These are phyloP conservation scores for Ceratobasidium sp. DNA, from an alignment of 1,284 basidiomycete species.

Conservation along the genomic window DNA sequence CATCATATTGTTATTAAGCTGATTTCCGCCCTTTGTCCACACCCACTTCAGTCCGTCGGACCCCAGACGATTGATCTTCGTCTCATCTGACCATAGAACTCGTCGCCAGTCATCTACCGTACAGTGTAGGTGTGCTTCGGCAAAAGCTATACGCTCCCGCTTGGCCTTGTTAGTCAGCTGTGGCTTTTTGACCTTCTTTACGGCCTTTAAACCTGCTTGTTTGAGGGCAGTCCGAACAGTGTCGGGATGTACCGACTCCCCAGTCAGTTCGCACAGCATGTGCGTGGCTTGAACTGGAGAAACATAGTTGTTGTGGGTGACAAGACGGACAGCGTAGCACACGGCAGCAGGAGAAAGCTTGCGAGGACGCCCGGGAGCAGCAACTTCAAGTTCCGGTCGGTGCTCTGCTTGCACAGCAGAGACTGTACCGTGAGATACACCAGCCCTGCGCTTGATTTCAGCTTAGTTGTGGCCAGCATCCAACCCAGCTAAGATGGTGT, in stretches of 20 bases:
- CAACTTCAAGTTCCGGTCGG: too few relatives aligned
- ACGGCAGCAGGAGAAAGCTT: slow-evolving; percentile 8
- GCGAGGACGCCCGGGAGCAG: too few relatives aligned
- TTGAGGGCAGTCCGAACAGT: slow-evolving; percentile 6
- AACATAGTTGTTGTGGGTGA: neutral
- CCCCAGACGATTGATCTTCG: slow-evolving; percentile 13
- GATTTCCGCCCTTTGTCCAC: neutral
- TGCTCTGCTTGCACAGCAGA: too few relatives aligned
- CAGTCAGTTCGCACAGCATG: neutral
- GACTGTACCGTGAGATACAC: too few relatives aligned
- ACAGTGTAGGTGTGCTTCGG: slow-evolving; percentile 20
- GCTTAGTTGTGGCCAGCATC: too few relatives aligned
- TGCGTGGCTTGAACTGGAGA: neutral
- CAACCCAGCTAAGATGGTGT: too few relatives aligned
- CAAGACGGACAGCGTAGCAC: slow-evolving; percentile 16
- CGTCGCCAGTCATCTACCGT: slow-evolving; percentile 5
- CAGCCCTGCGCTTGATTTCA: too few relatives aligned
- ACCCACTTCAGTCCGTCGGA: slow-evolving; percentile 17
- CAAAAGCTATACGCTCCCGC: neutral
- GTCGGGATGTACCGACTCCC: slow-evolving; percentile 2
- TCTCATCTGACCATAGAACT: slow-evolving; percentile 33
- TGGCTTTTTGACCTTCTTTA: slow-evolving; percentile 22
- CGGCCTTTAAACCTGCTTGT: slow-evolving; percentile 3
- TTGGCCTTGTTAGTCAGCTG: neutral
- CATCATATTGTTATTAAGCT: neutral